Conservation (phyloP, 1,139 yeast genomes). For the Candida neerlandica region DNA sequence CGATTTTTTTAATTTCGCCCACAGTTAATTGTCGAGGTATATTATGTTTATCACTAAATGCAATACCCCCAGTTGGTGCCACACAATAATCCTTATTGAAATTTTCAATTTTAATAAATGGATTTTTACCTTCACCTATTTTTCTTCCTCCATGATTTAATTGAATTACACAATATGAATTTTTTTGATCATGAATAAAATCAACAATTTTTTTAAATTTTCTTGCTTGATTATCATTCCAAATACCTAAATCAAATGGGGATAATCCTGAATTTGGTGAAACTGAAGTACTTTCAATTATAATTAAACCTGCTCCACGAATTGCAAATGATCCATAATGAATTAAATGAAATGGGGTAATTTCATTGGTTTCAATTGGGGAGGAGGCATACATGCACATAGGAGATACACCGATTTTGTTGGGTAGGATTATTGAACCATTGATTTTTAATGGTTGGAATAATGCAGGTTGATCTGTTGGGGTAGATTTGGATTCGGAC, state of each 20-base stretch:
- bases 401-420: conserved; percentile 60
- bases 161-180: conserved; percentile 52
- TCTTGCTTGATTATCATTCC: conserved; percentile 52
- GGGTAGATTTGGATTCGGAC: not conserved
- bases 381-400: conserved; percentile 56
- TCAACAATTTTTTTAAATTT: conserved; percentile 51
- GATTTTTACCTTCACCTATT: conserved; percentile 47
- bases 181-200: conserved; percentile 53
- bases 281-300: conserved; percentile 54
- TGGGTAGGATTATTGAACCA: conserved; percentile 31
- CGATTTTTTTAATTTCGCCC: conserved; percentile 34
- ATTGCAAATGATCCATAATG: conserved; percentile 46
- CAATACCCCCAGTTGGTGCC: conserved; percentile 49
- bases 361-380: conserved; percentile 28
- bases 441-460: conserved; percentile 20
- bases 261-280: conserved; percentile 45
- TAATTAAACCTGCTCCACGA: conserved; percentile 57
- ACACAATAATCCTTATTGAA: conserved; percentile 27
- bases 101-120: conserved; percentile 8
- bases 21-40: conserved; percentile 33
- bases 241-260: conserved; percentile 50
- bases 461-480: conserved; percentile 18
- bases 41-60: conserved; percentile 27
- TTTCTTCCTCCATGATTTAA: conserved; percentile 59
- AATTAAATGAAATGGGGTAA: conserved; percentile 47